Base-by-base conservation (phyloP, 139 green algal genomes). In the Chlorella sp. region DNA sequence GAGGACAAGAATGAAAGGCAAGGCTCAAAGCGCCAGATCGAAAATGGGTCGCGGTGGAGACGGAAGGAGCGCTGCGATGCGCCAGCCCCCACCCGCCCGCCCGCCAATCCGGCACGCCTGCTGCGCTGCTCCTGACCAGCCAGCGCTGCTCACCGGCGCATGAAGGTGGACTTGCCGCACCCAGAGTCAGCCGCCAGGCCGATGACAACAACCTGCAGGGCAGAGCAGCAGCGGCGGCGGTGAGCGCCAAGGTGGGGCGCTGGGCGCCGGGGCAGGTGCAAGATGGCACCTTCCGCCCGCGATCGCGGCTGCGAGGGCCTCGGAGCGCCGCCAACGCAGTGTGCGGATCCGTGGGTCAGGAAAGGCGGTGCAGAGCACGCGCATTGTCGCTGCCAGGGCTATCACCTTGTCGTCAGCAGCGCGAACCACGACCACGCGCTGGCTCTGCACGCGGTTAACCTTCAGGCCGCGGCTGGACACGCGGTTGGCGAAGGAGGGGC, bases 161-260 rank as follows among this genome's bases (percentile, higher is more conserved):
- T 99, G 97, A 99, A 99, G 57, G 98, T 99, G 83, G 98, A 99
- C 96, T 99, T 99, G 93, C 98, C 98, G 95, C 98, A 99, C 34
- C 98, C 97, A 66, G 97, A 99, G 94, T 99, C 98, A 32, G 98
- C 98, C 60, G 98, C 98, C 83, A 99, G 95, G 79, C 98, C 98
- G 69, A 99, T 98, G 24, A 99, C 96, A 5, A 99, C 95, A 48
- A 88, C 82, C 86, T 89, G 83, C 83, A 79, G 30, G 39, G 11
- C 34, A 32, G 2, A 32, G 34, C 21, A 39, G 11, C 39, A 68
- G 32, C 18, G 64, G 83, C 30, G 30, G 16, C 30, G 60, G 36
- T 76, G 60, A 86, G 76, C 64, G 37, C 36, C 2, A 12, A 1
- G 76, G 42, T 30, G 61, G 14, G 9, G 42, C 19, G 42, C 11